Evolutionary conservation across 1,284 basidiomycete genomes (phyloP), one percentile per base, ranked within the genome.

Genomic region (Fomitopsis betulina): DNA sequence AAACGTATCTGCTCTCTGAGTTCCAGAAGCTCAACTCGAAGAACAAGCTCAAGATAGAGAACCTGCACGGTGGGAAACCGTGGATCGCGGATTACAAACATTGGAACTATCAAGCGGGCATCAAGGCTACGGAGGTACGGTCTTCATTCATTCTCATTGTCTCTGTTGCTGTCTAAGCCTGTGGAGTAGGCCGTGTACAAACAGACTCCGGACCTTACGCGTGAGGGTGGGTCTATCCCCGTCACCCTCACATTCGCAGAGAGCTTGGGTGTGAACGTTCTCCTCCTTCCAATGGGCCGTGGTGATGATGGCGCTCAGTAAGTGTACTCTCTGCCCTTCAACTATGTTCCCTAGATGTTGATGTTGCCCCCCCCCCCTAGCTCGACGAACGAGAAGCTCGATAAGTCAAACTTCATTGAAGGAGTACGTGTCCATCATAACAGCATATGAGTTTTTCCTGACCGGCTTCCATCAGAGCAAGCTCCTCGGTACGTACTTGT

Each of bases 211-310:
- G 67, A 61, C 54, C 57, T 60, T 50, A 67, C 65, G 7, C 64
- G 61, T 53, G 96, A 99, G 75, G 96, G 97, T 58, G 95, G 96
- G 2, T 96, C 93, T 1, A 98, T 98, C 65, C 96, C 96, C 0
- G 94, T 98, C 52, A 97, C 96, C 6, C 82, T 99, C 59, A 97
- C 95, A 4, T 98, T 99, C 73, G 93, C 95, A 19, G 94, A 98
- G 70, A 84, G 86, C 52, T 77, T 98, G 53, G 84, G 84, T 27
- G 86, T 89, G 39, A 92, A 92, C 64, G 90, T 97, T 9, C 74
- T 96, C 43, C 76, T 98, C 25, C 78, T 98, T 54, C 96, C 96
- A 3, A 96, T 98, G 87, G 95, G 95, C 8, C 79, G 94, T 57
- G 91, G 93, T 5, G 93, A 96, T 68, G 96, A 99, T 68, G 96